Conservation (phyloP, 2,329 filamentous ascomycete species). For the Penicillium sp. region DNA sequence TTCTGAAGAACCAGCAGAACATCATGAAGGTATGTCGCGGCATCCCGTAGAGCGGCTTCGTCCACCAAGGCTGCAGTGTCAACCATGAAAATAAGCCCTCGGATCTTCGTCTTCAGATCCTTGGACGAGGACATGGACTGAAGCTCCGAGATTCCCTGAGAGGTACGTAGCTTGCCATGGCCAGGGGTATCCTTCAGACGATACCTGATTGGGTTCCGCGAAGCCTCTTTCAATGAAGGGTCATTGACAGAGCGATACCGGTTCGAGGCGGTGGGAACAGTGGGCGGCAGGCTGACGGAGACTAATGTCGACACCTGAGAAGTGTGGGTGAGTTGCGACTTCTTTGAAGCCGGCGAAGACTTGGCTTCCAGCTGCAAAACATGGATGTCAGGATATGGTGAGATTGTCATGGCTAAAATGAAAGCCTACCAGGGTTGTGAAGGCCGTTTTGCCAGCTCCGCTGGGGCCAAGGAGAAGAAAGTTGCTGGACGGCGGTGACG, state of each 20-base stretch:
- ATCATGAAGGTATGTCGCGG: constrained; percentile 83
- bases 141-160: constrained; percentile 44
- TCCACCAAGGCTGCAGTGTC: constrained; percentile 65
- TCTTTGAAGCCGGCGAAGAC: constrained; percentile 35
- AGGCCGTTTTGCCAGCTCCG: constrained; percentile 78
- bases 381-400: neutral
- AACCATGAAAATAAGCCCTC: constrained; percentile 79
- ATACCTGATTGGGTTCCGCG: constrained; percentile 37
- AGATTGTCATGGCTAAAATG: neutral
- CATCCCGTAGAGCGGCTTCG: constrained; percentile 55
- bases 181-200: constrained; percentile 71
- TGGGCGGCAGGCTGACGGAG: constrained; percentile 52
- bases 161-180: constrained; percentile 83
- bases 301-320: constrained; percentile 57
- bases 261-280: constrained; percentile 51
- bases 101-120: constrained; percentile 45
- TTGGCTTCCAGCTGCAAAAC: constrained; percentile 42
- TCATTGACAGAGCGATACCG: constrained; percentile 63
- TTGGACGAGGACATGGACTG: constrained; percentile 30
- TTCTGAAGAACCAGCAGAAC: constrained; percentile 78
- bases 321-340: constrained; percentile 51
- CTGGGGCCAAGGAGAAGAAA: constrained; percentile 76
- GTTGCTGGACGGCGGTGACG: constrained; percentile 61
- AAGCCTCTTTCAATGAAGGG: constrained; percentile 55
- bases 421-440: constrained; percentile 65